Conservation (phyloP, 2,329 filamentous ascomycete species). For the Anthostomella pinea region DNA sequence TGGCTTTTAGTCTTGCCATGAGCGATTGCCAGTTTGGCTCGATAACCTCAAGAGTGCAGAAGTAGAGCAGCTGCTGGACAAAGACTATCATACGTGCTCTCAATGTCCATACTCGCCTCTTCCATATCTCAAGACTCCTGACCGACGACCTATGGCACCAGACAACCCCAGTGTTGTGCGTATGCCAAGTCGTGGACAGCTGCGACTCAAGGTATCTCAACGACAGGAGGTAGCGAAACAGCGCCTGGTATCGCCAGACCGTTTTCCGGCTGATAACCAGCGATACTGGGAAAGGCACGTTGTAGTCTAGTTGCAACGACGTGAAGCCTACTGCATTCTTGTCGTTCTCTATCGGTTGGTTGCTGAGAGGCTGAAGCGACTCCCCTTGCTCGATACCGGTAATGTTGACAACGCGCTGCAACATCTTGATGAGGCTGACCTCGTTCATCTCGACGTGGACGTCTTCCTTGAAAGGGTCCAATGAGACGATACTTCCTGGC, state of each 20-base stretch:
- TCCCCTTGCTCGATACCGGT: slow-evolving; percentile 92
- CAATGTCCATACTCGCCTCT: slow-evolving; percentile 86
- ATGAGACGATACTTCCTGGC: slow-evolving; percentile 86
- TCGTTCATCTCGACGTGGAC: slow-evolving; percentile 98
- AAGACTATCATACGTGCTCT: slow-evolving; percentile 95
- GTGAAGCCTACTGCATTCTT: slow-evolving; percentile 89
- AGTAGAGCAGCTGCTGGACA: slow-evolving; percentile 94
- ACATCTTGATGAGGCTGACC: slow-evolving; percentile 83
- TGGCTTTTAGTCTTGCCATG: slow-evolving; percentile 77
- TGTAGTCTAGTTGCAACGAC: slow-evolving; percentile 89
- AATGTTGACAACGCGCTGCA: slow-evolving; percentile 95
- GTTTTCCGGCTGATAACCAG: slow-evolving; percentile 95
- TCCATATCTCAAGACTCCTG: slow-evolving; percentile 81
- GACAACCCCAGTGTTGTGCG: slow-evolving; percentile 74
- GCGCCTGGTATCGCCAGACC: slow-evolving; percentile 90
- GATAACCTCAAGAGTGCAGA: slow-evolving; percentile 94
- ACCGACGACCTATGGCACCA: slow-evolving; percentile 81
- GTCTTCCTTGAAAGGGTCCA: slow-evolving; percentile 97
- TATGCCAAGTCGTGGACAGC: slow-evolving; percentile 84
- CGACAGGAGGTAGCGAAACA: slow-evolving; percentile 91
- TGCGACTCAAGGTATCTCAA: slow-evolving; percentile 86
- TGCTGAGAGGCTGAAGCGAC: slow-evolving; percentile 68
- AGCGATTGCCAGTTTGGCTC: slow-evolving; percentile 96
- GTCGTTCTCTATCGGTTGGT: slow-evolving; percentile 69
- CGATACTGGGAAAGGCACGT: slow-evolving; percentile 90